phyloP scores from a whole-genome alignment of 306 rosid genomes.

The Inga laurina region DNA sequence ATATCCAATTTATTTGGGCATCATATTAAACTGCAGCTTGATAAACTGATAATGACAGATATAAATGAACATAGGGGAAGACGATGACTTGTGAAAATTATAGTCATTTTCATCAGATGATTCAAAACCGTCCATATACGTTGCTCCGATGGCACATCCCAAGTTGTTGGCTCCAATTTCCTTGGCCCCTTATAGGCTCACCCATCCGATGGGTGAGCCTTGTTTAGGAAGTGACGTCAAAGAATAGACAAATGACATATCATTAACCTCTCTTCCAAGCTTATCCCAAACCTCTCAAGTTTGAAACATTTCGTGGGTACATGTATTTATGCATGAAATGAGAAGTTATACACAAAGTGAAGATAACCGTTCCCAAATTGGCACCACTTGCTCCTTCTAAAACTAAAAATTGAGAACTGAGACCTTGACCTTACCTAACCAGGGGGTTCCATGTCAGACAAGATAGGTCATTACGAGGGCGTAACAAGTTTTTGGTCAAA shows the following conservation, averaged over 20 bases:
- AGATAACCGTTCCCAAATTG: not conserved
- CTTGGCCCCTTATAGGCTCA: too few relatives aligned
- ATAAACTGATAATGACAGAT: not conserved
- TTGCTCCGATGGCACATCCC: not conserved
- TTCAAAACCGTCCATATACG: not conserved
- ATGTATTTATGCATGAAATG: not conserved
- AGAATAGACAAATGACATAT: not conserved
- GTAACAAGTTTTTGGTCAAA: not conserved
- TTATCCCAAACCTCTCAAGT: not conserved
- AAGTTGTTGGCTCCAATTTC: not conserved
- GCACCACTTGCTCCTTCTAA: not conserved
- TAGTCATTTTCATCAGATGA: not conserved
- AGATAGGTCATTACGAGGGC: not conserved
- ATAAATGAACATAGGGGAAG: conserved; percentile 4
- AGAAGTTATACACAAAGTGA: not conserved
- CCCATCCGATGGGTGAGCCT: not conserved
- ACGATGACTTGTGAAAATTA: not conserved
- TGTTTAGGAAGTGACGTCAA: not conserved
- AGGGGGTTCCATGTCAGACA: not conserved
- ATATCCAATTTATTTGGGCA: conserved; percentile 22
- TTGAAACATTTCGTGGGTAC: not conserved
- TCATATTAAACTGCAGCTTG: not conserved
- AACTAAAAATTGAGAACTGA: too few relatives aligned
- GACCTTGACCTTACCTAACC: not conserved
- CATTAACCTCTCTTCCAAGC: not conserved